Conservation (phyloP, 73 alveolate species). For the Symbiodinium natans region DNA sequence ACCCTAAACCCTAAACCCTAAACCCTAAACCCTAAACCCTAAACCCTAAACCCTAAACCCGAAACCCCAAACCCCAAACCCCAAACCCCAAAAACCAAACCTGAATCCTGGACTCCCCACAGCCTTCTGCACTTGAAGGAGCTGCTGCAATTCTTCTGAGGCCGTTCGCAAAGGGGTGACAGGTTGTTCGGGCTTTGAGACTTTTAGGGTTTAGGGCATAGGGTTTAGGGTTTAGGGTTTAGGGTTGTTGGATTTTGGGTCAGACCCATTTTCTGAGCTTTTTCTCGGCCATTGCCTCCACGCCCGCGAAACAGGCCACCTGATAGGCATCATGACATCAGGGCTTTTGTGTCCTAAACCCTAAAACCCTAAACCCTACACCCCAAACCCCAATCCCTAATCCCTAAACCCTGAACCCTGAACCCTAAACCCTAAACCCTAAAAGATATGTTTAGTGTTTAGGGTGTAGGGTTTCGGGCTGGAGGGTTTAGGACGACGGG, state of each 20-base stretch:
- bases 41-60: no score
- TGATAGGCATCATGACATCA: not conserved
- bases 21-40: no score
- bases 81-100: not conserved
- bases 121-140: not conserved
- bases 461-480: no score
- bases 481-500: no score
- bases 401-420: no score
- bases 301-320: not conserved
- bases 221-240: not conserved
- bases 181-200: not conserved
- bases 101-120: not conserved
- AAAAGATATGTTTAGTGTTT: no score
- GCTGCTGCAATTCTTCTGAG: conserved; percentile 10
- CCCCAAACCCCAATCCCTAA: no score
- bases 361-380: no score
- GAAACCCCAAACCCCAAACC: not conserved
- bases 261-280: not conserved
- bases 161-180: not conserved
- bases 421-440: no score
- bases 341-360: not conserved
- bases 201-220: not conserved
- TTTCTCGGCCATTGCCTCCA: not conserved
- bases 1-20: not conserved
- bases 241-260: not conserved